These are phyloP conservation scores for Coniophora puteana DNA, from an alignment of 1,284 basidiomycete genomes.

Conservation along the genomic window DNA sequence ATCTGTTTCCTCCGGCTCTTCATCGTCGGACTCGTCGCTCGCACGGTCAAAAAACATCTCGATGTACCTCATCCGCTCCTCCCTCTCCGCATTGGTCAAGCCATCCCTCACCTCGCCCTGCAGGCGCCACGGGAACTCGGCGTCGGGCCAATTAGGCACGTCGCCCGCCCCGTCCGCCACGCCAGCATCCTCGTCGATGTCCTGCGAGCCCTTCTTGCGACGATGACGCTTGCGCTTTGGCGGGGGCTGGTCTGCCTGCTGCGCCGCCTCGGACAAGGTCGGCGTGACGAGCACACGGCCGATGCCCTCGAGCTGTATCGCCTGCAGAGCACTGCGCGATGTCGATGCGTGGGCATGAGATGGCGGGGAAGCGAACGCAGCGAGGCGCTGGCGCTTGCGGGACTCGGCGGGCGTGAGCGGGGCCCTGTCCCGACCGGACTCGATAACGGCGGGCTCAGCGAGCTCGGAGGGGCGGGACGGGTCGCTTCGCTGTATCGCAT, in stretches of 20 bases:
- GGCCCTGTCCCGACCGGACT: no score
- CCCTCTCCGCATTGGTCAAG: slow-evolving; percentile 46
- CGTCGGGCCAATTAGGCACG: slow-evolving; percentile 72
- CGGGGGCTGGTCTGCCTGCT: no score
- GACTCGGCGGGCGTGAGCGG: neutral
- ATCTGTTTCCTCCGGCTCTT: no score
- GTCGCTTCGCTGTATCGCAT: slow-evolving; percentile 22
- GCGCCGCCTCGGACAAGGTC: slow-evolving; percentile 28
- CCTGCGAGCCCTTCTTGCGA: slow-evolving; percentile 28
- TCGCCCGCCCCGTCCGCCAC: no score
- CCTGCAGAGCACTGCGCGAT: slow-evolving; percentile 35
- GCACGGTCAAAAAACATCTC: slow-evolving; percentile 32
- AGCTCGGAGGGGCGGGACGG: neutral
- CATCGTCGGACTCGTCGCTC: slow-evolving; percentile 31
- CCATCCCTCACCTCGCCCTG: slow-evolving; percentile 51
- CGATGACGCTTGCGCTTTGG: slow-evolving; percentile 29
- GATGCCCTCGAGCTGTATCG: slow-evolving; percentile 60
- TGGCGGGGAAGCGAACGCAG: slow-evolving; percentile 46
- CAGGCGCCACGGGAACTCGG: slow-evolving; percentile 70
- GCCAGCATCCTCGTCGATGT: slow-evolving; percentile 15
- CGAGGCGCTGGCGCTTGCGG: slow-evolving; percentile 62
- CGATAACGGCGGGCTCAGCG: no score
- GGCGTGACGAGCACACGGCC: slow-evolving; percentile 63
- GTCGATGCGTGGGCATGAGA: slow-evolving; percentile 17
- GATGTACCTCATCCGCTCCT: slow-evolving; percentile 41